A percentile compares a stretch with the other conserved stretches of the same genome.
phyloP scores from a whole-genome alignment of 2,329 filamentous ascomycete genomes.

The Blastomyces parvus region DNA sequence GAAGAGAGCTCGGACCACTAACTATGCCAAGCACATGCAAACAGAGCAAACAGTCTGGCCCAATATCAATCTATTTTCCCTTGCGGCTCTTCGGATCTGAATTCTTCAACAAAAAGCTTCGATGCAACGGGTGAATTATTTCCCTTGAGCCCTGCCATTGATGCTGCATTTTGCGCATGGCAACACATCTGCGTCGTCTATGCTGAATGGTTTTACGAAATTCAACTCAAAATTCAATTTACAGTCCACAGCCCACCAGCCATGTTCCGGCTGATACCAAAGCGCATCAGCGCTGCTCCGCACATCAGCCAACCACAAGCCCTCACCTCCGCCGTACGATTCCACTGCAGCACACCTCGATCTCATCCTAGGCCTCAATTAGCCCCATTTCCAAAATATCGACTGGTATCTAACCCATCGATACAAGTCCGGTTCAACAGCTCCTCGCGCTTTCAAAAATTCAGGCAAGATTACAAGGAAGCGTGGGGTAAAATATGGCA shows the following conservation, averaged over 20 bases:
- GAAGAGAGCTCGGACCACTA: constrained; percentile 21
- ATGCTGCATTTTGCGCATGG: background rate
- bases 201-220: background rate
- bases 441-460: constrained; percentile 22
- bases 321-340: constrained; percentile 16
- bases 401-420: background rate
- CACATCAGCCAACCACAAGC: constrained; percentile 10
- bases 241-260: constrained; percentile 5
- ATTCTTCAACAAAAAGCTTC: background rate
- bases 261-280: constrained; percentile 21
- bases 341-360: constrained; percentile 8
- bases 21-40: constrained; percentile 9
- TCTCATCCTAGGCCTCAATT: constrained; percentile 11
- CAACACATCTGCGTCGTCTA: background rate
- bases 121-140: background rate
- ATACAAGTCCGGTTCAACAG: constrained; percentile 17
- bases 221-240: background rate
- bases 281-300: constrained; percentile 24
- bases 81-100: background rate
- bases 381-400: constrained; percentile 8
- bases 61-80: background rate
- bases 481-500: constrained; percentile 34
- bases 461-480: constrained; percentile 27
- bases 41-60: constrained; percentile 3
- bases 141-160: background rate